Base-by-base conservation (phyloP, 2,329 filamentous ascomycete genomes). In the Cryphonectria radicalis region DNA sequence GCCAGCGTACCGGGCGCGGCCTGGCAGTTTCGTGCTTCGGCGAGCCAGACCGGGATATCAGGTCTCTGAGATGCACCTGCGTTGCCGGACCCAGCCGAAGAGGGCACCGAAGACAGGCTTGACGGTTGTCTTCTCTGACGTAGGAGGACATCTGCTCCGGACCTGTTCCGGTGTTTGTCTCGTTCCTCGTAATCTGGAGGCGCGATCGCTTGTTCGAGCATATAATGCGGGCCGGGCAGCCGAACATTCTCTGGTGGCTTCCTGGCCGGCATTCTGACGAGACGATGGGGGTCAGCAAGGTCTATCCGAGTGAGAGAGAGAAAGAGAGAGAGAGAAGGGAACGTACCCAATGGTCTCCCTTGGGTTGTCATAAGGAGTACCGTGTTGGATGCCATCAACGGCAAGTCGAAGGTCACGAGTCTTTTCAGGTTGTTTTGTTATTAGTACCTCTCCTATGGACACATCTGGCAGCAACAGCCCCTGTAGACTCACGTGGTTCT, bases 301-400 rank as follows among this genome's bases (percentile, higher is more conserved):
- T 10, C 6, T n/a, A 1, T 14, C 22, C 25, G 17, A 28, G n/a
- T 22, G 11, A 17, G 7, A 50, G 17, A n/a, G 46, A 37, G 46
- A 37, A 3, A 28, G n/a, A 35, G 8, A 11, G 19, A 50, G 17
- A n/a, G 46, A 50, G 46, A 37, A 42, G 35, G 10, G 37, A 40
- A 68, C 70, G 13, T 63, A 72, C 72, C 72, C 70, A 57, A 69
- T 68, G 4, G 63, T 55, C 19, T 66, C 59, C 50, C 67, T 62
- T 1, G 68, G 72, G 28, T 69, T 68, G 25, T 73, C 69, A 55
- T 73, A 71, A 22, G 50, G 66, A 40, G 66, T 68, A 32, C 59
- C 65, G 19, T 67, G 62, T 7, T 72, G 69, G 32, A 75, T 74
- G n/a, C 74, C 73, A 0, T 66, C 37, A 8, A 76, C 71, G 11